Evolutionary conservation across 164 flowering plant genomes (phyloP).

Genomic region (Berberis vulgaris): DNA sequence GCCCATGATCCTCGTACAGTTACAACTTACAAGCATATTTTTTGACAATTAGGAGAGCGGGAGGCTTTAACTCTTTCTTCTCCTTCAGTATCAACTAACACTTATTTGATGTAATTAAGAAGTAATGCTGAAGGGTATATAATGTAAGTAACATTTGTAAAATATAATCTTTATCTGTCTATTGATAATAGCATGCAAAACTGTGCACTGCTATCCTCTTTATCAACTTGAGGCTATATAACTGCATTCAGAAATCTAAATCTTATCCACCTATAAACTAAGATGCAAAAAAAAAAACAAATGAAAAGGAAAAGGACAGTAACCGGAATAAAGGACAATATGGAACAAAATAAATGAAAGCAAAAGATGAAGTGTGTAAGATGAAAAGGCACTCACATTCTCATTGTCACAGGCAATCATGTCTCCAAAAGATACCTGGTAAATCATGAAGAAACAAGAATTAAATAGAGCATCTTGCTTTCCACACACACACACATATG

Average conservation of each 20-base stretch:
- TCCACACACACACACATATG: background rate
- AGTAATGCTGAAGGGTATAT: no score
- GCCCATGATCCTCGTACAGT: no score
- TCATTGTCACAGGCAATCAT: constrained; percentile 99
- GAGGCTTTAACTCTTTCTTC: no score
- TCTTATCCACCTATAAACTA: background rate
- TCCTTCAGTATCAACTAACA: no score
- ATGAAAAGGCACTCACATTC: constrained; percentile 45
- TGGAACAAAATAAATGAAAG: background rate
- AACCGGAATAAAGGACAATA: background rate
- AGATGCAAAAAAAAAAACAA: background rate
- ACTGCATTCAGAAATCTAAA: background rate
- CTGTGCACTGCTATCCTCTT: background rate
- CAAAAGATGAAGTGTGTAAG: background rate
- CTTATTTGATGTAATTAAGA: no score
- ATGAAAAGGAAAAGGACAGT: background rate
- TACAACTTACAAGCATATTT: no score
- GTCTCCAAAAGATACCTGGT: constrained; percentile 95
- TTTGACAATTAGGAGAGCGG: no score
- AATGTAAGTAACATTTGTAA: no score
- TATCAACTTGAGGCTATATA: background rate
- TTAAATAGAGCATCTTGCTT: background rate
- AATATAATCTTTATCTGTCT: no score
- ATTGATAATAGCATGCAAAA: no score
- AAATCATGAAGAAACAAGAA: constrained; percentile 3